Evolutionary conservation across 2,329 filamentous ascomycete genomes (phyloP).

Genomic region (Ceratocystis eucalypticola): DNA sequence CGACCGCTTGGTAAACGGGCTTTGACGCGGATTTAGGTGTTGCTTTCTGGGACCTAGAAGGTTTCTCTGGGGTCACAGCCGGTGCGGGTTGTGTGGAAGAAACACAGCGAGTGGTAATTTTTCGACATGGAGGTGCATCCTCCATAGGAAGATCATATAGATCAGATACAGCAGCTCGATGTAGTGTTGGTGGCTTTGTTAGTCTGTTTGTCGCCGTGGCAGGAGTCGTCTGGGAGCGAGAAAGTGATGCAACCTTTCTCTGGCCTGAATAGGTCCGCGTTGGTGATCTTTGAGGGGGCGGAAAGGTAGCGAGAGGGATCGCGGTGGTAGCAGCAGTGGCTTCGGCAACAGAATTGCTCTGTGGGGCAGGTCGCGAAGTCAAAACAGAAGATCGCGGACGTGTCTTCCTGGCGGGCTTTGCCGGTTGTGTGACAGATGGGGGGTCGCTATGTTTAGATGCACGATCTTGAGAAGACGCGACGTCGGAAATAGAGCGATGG

Average conservation of each 20-base stretch:
- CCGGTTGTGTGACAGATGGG: constrained; percentile 20
- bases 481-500: not conserved
- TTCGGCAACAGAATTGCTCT: not conserved
- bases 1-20: not conserved
- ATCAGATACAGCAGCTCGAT: constrained; percentile 12
- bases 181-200: not conserved
- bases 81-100: not conserved
- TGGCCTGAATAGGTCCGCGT: not conserved
- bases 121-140: constrained; percentile 16
- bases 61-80: not conserved
- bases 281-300: not conserved
- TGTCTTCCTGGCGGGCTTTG: constrained; percentile 14
- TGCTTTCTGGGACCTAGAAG: not conserved
- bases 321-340: not conserved
- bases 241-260: constrained; percentile 6
- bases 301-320: not conserved
- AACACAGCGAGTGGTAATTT: not conserved
- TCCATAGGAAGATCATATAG: constrained; percentile 18
- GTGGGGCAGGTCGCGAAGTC: not conserved
- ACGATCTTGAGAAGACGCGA: not conserved
- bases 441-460: constrained; percentile 20
- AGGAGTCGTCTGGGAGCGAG: constrained; percentile 9
- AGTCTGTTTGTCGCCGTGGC: not conserved
- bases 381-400: constrained; percentile 13
- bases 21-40: not conserved